Base-by-base conservation (phyloP, 1,139 yeast species). In the Kluyveromyces sp. region DNA sequence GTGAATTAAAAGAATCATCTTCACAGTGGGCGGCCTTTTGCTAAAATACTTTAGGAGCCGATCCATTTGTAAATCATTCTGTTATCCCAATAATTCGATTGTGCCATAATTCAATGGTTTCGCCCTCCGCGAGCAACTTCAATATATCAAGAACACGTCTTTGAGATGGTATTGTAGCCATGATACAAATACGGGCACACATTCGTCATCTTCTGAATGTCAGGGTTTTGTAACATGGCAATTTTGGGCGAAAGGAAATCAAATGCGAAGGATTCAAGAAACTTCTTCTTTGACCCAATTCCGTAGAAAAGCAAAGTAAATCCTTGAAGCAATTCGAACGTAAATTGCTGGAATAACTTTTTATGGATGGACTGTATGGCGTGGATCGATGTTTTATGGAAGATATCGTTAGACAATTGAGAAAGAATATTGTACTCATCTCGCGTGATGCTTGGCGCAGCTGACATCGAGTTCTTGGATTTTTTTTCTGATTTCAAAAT, bases 261-360 rank as follows among this genome's bases (percentile, higher is more conserved):
- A 34, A 75, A 71, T 1, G 79, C 78, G 62, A 89, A 88, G 32
- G 79, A 78, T 50, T 76, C 69, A 4, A 87, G 57, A 6, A 85
- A 59, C 7, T 70, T 66, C 45, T 87, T 70, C 60, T 92, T 94
- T 0, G 97, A 88, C 0, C 99, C 98, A 7, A 86, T 68, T 0
- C 98, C 99, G 60, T 82, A 90, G 54, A 89, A 83, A 42, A 83
- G 68, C 27, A 92, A 56, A 47, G 81, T 84, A 63, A 79, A 89
- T 0, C 92, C 95, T 58, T 86, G 86, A 2, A 78, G 67, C 34
- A 90, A 63, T 61, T 92, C 97, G 61, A 87, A 84, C 51, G 79
- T 69, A 88, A 90, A 90, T 58, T 92, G 97, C 31, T 80, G 75
- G 57, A 77, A 88, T 57, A 83, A 68, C n/a, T 67, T 65, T 43